Conservation (phyloP, 371 early-diverging fungal species). For the Apophysomyces sp. region DNA sequence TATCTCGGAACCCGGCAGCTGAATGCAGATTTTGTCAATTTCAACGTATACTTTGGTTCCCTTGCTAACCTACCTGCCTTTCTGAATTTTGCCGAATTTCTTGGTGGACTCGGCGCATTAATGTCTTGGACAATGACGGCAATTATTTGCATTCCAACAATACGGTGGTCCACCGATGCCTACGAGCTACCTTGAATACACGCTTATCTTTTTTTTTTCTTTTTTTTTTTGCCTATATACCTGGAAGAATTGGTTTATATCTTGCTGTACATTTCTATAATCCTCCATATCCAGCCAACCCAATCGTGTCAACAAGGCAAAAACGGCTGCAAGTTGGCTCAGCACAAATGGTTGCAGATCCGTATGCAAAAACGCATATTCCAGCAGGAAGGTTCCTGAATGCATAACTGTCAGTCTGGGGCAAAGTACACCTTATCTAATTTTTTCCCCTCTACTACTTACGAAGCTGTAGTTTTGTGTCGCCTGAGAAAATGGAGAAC, state of each 20-base stretch:
- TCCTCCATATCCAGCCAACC: slow-evolving; percentile 82
- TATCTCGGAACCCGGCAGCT: slow-evolving; percentile 84
- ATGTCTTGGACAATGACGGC: slow-evolving; percentile 61
- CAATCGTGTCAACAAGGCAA: slow-evolving; percentile 76
- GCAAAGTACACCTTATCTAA: not conserved
- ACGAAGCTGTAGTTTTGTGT: slow-evolving; percentile 70
- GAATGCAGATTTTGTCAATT: too few species aligned
- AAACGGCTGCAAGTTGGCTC: slow-evolving; percentile 65
- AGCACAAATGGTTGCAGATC: slow-evolving; percentile 70
- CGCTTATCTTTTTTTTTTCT: not conserved
- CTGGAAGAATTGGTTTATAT: slow-evolving; percentile 68
- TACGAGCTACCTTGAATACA: slow-evolving; percentile 8
- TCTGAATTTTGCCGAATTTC: slow-evolving; percentile 65
- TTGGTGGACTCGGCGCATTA: slow-evolving; percentile 60
- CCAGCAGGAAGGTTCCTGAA: slow-evolving; percentile 64
- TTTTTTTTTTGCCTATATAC: slow-evolving; percentile 24
- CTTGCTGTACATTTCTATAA: slow-evolving; percentile 64
- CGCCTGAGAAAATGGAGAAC: slow-evolving; percentile 61
- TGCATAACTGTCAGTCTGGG: not conserved
- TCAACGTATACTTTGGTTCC: too few species aligned
- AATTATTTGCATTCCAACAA: slow-evolving; percentile 65
- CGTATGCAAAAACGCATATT: slow-evolving; percentile 65
- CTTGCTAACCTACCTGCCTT: slow-evolving; percentile 53
- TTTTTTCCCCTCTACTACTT: slow-evolving; percentile 16
- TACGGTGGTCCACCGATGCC: slow-evolving; percentile 64